Evolutionary conservation across 106 monocot species (phyloP).

Genomic region (Cymbidium sinense): DNA sequence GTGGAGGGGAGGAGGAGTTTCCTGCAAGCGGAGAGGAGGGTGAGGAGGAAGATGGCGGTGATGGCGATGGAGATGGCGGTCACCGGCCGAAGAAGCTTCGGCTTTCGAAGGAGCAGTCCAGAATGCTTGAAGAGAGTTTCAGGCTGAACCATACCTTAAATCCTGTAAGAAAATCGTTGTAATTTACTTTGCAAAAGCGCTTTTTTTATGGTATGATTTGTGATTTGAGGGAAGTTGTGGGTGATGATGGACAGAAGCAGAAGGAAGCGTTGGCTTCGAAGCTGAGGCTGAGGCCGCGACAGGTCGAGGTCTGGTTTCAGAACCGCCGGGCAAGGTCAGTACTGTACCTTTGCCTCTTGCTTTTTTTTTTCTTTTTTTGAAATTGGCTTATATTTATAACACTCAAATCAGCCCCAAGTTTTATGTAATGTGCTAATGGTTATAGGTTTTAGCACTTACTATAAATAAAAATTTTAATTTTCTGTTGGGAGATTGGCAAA

Average conservation of each 20-base stretch:
- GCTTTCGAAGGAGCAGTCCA: conserved; percentile 84
- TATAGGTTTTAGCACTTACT: no score
- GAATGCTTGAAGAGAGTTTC: conserved; percentile 85
- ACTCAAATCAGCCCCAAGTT: no score
- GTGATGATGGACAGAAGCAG: conserved; percentile 50
- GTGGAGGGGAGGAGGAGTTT: conserved; percentile 37
- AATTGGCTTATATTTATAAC: no score
- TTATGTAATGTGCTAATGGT: no score
- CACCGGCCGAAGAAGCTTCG: conserved; percentile 72
- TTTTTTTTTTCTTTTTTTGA: no score
- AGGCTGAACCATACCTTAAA: conserved; percentile 77
- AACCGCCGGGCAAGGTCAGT: conserved; percentile 84
- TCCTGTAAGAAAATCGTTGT: conserved; percentile 33
- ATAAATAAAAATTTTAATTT: no score
- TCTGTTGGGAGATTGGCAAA: background rate
- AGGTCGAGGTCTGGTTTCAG: conserved; percentile 99
- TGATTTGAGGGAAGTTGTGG: background rate
- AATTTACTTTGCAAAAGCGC: background rate
- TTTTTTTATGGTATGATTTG: background rate
- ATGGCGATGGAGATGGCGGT: conserved; percentile 1
- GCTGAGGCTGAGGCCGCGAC: conserved; percentile 70
- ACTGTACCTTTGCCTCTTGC: background rate
- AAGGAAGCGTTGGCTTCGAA: conserved; percentile 77
- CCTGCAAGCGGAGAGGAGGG: conserved; percentile 41
- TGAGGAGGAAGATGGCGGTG: conserved; percentile 27